These are phyloP conservation scores for Eimeria necatrix DNA, from an alignment of 169 alveolate genomes.

Conservation along the genomic window DNA sequence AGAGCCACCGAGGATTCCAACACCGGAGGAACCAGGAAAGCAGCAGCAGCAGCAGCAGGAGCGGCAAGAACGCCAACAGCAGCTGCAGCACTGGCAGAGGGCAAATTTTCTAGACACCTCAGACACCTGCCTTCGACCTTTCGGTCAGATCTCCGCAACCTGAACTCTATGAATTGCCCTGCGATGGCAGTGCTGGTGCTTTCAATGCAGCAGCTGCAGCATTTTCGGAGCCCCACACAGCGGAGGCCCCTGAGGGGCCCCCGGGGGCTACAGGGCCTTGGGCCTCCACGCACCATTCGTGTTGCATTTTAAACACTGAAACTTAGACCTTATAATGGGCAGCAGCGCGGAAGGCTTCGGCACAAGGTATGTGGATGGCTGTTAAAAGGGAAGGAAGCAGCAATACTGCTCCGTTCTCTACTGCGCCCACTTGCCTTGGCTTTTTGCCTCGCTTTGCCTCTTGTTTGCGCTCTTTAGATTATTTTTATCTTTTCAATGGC, in stretches of 20 bases:
- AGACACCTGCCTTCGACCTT: too few species aligned
- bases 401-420: too few species aligned
- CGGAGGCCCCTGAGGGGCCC: constrained; percentile 25
- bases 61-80: constrained; percentile 3
- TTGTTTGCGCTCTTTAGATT: too few species aligned
- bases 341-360: too few species aligned
- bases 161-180: too few species aligned
- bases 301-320: not conserved
- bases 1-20: not conserved
- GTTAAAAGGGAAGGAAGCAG: too few species aligned
- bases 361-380: too few species aligned
- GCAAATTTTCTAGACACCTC: not conserved
- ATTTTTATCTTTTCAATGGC: too few species aligned
- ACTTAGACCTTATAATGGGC: not conserved
- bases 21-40: not conserved
- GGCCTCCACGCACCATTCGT: not conserved
- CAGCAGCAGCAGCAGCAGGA: constrained; percentile 33
- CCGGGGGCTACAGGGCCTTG: not conserved
- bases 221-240: constrained; percentile 16
- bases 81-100: constrained; percentile 20
- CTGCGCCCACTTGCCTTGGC: too few species aligned
- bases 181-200: not conserved
- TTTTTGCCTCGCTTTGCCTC: too few species aligned
- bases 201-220: not conserved
- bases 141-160: too few species aligned